Evolutionary conservation across 345 rosid species (phyloP).

Genomic region (Lenwebbia sp.): DNA sequence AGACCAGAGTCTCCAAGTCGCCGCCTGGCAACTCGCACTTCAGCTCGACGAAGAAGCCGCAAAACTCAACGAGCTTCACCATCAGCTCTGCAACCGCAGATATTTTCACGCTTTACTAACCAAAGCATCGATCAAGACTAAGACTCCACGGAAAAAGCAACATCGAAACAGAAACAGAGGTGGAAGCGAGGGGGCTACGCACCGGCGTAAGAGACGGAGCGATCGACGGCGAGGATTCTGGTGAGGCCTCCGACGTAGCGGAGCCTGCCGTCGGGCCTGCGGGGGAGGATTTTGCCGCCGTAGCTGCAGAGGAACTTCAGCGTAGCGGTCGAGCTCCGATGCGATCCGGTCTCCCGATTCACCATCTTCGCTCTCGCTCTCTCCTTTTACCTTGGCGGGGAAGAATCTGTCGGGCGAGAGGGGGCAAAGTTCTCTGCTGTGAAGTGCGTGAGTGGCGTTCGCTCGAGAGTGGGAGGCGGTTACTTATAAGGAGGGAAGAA

Average conservation of each 20-base stretch:
- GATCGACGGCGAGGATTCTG: slow-evolving; percentile 63
- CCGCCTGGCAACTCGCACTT: slow-evolving; percentile 71
- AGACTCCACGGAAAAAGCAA: neutral
- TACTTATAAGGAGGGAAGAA: neutral
- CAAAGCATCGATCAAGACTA: neutral
- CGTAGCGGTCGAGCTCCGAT: slow-evolving; percentile 12
- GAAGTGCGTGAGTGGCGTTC: neutral
- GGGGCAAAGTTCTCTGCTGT: neutral
- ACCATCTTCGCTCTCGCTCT: neutral
- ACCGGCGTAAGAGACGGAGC: slow-evolving; percentile 68
- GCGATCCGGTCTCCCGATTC: neutral
- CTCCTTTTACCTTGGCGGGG: neutral
- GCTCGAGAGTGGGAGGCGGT: neutral
- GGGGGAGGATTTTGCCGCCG: slow-evolving; percentile 80
- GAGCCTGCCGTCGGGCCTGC: slow-evolving; percentile 61
- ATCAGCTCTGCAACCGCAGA: slow-evolving; percentile 22
- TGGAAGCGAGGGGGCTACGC: neutral
- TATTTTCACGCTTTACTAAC: neutral
- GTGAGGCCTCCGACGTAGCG: slow-evolving; percentile 87
- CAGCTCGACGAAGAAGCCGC: slow-evolving; percentile 39
- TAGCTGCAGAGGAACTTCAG: slow-evolving; percentile 82
- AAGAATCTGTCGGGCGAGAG: neutral
- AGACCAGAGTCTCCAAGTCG: slow-evolving; percentile 68
- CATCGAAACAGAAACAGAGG: neutral
- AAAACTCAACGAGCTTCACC: slow-evolving; percentile 46